Percentiles rank a stretch among this genome's conserved stretches.
These are phyloP conservation scores for Salix suchowensis DNA, from an alignment of 345 rosid genomes.

Conservation along the genomic window DNA sequence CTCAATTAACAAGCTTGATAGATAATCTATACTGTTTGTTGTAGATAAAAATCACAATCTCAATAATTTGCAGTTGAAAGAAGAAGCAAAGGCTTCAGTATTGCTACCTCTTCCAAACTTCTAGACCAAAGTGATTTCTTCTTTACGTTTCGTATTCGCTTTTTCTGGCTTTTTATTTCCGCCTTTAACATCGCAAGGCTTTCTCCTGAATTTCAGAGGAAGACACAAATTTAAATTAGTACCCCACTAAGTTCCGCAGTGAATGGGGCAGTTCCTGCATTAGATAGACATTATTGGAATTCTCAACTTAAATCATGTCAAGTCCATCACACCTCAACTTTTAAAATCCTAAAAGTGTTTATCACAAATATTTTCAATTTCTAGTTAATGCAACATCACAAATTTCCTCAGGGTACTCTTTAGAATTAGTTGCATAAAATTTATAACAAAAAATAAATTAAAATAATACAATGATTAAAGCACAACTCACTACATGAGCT, in stretches of 20 bases:
- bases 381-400: background rate
- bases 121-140: constrained; percentile 33
- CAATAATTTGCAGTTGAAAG: background rate
- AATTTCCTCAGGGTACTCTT: background rate
- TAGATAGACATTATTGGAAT: background rate
- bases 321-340: background rate
- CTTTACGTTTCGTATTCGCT: constrained; percentile 23
- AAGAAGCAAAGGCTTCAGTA: background rate
- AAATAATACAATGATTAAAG: background rate
- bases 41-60: background rate
- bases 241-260: background rate
- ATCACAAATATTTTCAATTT: background rate
- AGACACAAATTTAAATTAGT: background rate
- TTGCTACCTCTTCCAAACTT: constrained; percentile 30
- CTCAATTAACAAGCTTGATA: background rate
- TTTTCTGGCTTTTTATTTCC: constrained; percentile 24
- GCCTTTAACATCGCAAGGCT: constrained; percentile 12
- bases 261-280: background rate
- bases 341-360: background rate
- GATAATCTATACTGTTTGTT: background rate
- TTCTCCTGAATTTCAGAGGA: constrained; percentile 10
- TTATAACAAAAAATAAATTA: background rate
- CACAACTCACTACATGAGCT: background rate
- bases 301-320: background rate
- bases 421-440: background rate